These are phyloP conservation scores for Eruca vesicaria DNA, from an alignment of 441 rosid species.

Conservation along the genomic window DNA sequence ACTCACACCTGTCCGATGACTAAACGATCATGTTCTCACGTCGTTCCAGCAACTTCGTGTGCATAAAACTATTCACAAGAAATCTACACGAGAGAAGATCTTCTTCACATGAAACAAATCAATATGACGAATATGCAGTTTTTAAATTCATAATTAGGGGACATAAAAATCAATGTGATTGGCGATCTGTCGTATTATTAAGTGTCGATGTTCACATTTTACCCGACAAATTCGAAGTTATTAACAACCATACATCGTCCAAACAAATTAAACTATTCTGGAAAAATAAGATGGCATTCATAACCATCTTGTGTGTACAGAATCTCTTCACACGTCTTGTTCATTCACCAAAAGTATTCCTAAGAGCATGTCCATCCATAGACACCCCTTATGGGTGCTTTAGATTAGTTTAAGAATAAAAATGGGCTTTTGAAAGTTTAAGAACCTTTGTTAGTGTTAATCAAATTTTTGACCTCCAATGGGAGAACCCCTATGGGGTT, in stretches of 20 bases:
- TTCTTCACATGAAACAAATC: slow-evolving; percentile 14
- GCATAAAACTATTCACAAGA: slow-evolving; percentile 10
- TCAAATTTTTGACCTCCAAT: too few relatives aligned
- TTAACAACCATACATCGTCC: neutral
- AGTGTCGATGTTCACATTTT: slow-evolving; percentile 22
- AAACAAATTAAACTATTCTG: neutral
- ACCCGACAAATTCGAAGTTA: slow-evolving; percentile 2
- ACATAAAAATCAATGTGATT: neutral
- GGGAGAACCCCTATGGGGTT: too few relatives aligned
- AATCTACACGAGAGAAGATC: slow-evolving; percentile 1
- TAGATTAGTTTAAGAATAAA: too few relatives aligned
- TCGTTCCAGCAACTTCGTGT: slow-evolving; percentile 10
- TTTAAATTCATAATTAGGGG: neutral
- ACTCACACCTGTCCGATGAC: slow-evolving; percentile 20
- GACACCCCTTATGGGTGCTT: too few relatives aligned
- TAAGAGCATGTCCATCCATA: too few relatives aligned
- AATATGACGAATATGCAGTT: neutral
- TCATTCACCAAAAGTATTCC: slow-evolving; percentile 19
- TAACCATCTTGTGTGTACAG: slow-evolving; percentile 17
- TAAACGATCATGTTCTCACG: slow-evolving; percentile 13
- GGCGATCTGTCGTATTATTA: slow-evolving; percentile 1
- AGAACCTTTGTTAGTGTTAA: too few relatives aligned
- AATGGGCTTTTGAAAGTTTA: too few relatives aligned
- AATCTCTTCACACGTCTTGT: neutral
- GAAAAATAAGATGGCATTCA: neutral